phyloP scores from a whole-genome alignment of 192 early-diverging fungal genomes.

The Rhizoclosmatium globosum region DNA sequence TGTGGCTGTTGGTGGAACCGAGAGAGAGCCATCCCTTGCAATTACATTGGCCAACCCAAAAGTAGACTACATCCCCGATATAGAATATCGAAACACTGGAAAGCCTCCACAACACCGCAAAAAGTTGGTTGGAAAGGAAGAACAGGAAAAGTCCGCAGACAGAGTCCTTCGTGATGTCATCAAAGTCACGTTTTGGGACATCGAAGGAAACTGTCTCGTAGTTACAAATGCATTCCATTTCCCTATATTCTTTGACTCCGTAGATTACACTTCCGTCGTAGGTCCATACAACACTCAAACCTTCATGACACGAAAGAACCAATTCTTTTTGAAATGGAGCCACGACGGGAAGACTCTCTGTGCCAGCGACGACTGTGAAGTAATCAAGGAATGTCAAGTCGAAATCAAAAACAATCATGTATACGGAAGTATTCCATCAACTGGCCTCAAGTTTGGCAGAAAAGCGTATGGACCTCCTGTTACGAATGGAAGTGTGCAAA shows the following conservation, averaged over 20 bases:
- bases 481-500: not conserved
- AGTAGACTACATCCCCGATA: not conserved
- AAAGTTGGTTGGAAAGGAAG: not conserved
- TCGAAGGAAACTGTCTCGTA: slow-evolving; percentile 17
- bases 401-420: slow-evolving; percentile 28
- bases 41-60: slow-evolving; percentile 17
- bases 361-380: slow-evolving; percentile 34
- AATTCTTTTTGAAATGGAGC: slow-evolving; percentile 30
- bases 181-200: slow-evolving; percentile 43
- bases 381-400: slow-evolving; percentile 36
- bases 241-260: slow-evolving; percentile 32
- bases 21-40: not conserved
- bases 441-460: not conserved
- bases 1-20: slow-evolving; percentile 35
- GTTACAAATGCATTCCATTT: slow-evolving; percentile 24
- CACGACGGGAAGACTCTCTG: slow-evolving; percentile 29
- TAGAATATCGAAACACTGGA: not conserved
- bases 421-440: slow-evolving; percentile 8
- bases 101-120: not conserved
- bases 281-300: slow-evolving; percentile 7
- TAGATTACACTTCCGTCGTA: not conserved
- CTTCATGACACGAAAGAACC: slow-evolving; percentile 4
- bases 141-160: slow-evolving; percentile 24
- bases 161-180: slow-evolving; percentile 29
- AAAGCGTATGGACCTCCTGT: slow-evolving; percentile 2